Evolutionary conservation across 768 basidiomycete species (phyloP).

Genomic region (Tricholoma sp.): DNA sequence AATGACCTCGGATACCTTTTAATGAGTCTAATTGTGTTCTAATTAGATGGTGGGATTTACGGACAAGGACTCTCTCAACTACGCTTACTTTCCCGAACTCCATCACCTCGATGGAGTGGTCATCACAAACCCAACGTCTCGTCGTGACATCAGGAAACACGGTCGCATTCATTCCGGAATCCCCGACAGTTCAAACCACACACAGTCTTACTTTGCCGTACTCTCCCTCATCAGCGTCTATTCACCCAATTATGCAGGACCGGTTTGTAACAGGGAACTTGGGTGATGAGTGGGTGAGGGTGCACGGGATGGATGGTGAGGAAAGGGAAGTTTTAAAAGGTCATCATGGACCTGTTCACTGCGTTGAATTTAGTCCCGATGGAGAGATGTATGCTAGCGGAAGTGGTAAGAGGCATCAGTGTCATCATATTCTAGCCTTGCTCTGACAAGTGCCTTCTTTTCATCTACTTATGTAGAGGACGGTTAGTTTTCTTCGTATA

Average conservation of each 20-base stretch:
- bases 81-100: constrained; percentile 69
- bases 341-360: constrained; percentile 96
- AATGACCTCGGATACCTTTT: background rate
- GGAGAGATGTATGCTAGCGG: constrained; percentile 98
- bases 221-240: constrained; percentile 88
- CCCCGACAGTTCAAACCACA: constrained; percentile 57
- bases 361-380: constrained; percentile 90
- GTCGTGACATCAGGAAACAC: constrained; percentile 90
- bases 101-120: constrained; percentile 94
- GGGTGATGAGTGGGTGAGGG: constrained; percentile 93
- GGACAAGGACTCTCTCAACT: constrained; percentile 68
- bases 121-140: constrained; percentile 71
- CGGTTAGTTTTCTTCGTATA: background rate
- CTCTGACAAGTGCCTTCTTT: background rate
- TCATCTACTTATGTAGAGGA: constrained; percentile 2
- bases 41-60: constrained; percentile 92
- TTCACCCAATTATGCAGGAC: constrained; percentile 85
- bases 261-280: constrained; percentile 89
- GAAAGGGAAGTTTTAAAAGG: constrained; percentile 92
- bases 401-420: constrained; percentile 61
- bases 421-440: constrained; percentile 8
- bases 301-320: constrained; percentile 86
- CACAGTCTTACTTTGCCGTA: constrained; percentile 80
- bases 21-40: background rate
- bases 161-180: constrained; percentile 84